Base-by-base conservation (phyloP, 192 early-diverging fungal species). In the Geranomyces michiganensis region DNA sequence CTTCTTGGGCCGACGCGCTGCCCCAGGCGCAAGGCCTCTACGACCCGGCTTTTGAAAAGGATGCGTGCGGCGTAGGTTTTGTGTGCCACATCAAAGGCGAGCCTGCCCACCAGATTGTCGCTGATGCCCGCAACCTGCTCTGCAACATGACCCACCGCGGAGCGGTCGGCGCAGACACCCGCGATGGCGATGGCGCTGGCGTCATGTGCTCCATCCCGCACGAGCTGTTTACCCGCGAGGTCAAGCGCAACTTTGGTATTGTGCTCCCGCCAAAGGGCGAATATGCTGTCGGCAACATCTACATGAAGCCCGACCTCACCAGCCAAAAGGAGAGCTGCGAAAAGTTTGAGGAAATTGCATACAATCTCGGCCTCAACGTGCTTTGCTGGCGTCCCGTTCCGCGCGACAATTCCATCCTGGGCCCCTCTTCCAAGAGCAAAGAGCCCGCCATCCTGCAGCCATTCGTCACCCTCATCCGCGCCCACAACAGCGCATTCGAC, bases 71-170 rank as follows among this genome's bases (percentile, higher is more conserved):
- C 80, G 97, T 99, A 62, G 97, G 97, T 4, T 99, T 97, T 77
- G 92, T 99, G 55, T 91, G 92, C 67, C 90, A 94, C 81, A 95
- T 99, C 81, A 92, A 94, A 76, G 96, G 95, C 70, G 86, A 90
- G 46, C 65, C 81, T n/a, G 68, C 73, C 13, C 94, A 99, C 87
- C 86, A 88, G 70, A 92, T 97, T 68, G 89, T 99, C 47, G 90
- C 85, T 65, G 92, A 99, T 83, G 95, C 95, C 13, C 85, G 89
- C 68, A 82, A 83, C 76, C 88, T 99, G 73, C 90, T 99, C 36
- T 97, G 96, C 88, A 97, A 99, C 84, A 99, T 99, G 97, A 96
- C 94, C 64, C 97, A 99, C 82, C 90, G 97, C 69, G 97, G 97
- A 72, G 97, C 95, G 15, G 89, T 90, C 7, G 93, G 93, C 62